Conservation (phyloP, 352 stramenopile species). For the Phytopythium sindhum region DNA sequence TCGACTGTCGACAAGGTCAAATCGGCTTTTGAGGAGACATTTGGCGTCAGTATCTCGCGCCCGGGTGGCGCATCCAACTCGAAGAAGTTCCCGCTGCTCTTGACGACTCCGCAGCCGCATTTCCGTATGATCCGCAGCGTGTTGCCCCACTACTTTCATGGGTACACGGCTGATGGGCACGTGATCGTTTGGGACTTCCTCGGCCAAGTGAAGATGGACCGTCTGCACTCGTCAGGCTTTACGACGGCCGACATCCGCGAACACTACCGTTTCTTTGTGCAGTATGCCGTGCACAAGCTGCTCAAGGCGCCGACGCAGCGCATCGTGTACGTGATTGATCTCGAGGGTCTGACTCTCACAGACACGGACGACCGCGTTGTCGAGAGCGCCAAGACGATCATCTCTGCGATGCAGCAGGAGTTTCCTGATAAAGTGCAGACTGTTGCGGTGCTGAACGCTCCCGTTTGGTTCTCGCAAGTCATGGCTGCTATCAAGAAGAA, state of each 20-base stretch:
- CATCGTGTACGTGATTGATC: constrained; percentile 72
- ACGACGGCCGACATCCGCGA: constrained; percentile 64
- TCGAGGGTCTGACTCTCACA: constrained; percentile 71
- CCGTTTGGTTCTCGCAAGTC: constrained; percentile 81
- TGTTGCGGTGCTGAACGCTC: constrained; percentile 62
- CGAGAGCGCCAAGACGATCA: constrained; percentile 45
- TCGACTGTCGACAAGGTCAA: constrained; percentile 58
- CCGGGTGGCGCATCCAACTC: constrained; percentile 10
- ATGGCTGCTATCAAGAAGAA: constrained; percentile 53
- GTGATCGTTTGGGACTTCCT: constrained; percentile 79
- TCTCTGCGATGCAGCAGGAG: constrained; percentile 55
- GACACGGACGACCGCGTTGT: constrained; percentile 71
- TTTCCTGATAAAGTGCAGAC: constrained; percentile 63
- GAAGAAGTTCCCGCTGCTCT: constrained; percentile 21
- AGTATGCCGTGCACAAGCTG: constrained; percentile 69
- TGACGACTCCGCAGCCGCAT: constrained; percentile 58
- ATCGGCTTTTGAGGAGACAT: constrained; percentile 68
- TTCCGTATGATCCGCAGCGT: constrained; percentile 70
- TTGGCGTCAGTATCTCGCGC: constrained; percentile 48
- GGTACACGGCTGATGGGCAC: constrained; percentile 63
- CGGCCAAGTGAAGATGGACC: constrained; percentile 77
- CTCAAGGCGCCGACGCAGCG: constrained; percentile 55
- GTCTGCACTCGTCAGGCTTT: constrained; percentile 58
- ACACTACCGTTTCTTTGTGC: constrained; percentile 78
- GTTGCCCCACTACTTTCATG: constrained; percentile 74